Evolutionary conservation across 1,139 yeast species (phyloP).

Genomic region (Candida sojae): DNA sequence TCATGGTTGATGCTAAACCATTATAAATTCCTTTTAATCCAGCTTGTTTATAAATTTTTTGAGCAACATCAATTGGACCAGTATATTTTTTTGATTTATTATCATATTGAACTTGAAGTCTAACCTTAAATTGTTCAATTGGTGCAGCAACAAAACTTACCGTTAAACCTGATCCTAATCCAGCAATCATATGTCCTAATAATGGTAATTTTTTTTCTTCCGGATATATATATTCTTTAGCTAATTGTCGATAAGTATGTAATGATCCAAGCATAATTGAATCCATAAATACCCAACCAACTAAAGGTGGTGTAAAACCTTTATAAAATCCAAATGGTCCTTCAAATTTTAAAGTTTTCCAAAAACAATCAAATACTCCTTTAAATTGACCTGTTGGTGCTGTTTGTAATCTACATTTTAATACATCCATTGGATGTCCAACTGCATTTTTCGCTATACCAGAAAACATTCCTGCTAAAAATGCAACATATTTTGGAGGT

Average conservation of each 20-base stretch:
- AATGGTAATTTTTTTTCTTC: constrained; percentile 65
- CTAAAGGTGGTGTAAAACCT: constrained; percentile 89
- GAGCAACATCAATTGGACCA: constrained; percentile 79
- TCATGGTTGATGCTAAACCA: constrained; percentile 79
- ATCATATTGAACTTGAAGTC: constrained; percentile 88
- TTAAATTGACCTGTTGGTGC: constrained; percentile 68
- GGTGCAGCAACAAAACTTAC: constrained; percentile 95
- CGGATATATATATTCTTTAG: constrained; percentile 64
- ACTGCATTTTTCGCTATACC: constrained; percentile 87
- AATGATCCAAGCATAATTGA: constrained; percentile 84
- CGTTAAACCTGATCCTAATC: constrained; percentile 85
- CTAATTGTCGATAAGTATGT: constrained; percentile 69
- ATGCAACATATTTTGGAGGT: constrained; percentile 68
- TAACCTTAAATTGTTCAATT: constrained; percentile 84
- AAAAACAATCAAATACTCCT: constrained; percentile 82
- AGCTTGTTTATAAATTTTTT: constrained; percentile 51
- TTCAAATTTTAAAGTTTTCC: constrained; percentile 70
- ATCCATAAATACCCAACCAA: constrained; percentile 95
- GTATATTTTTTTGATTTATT: constrained; percentile 64
- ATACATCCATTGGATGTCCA: constrained; percentile 93
- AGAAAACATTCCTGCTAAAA: constrained; percentile 84
- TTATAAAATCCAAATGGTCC: constrained; percentile 79
- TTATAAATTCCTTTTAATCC: constrained; percentile 77
- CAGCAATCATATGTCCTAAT: constrained; percentile 73
- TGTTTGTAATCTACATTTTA: constrained; percentile 86